Conservation (phyloP, 352 stramenopile species). For the Globisporangium orthogonon region DNA sequence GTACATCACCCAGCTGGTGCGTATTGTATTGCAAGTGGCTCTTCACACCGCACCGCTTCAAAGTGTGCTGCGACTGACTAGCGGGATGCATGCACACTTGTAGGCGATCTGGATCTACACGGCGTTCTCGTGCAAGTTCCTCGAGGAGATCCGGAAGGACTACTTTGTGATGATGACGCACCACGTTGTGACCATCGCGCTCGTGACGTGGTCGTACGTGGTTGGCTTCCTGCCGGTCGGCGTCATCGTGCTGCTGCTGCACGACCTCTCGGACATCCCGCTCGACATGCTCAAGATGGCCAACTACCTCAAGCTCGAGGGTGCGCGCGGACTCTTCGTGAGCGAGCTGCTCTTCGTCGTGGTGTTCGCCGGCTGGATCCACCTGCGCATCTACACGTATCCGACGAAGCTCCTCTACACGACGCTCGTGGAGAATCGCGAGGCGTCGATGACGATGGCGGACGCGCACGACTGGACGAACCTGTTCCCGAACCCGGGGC, state of each 20-base stretch:
- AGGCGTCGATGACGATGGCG: slow-evolving; percentile 66
- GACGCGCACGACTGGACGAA: slow-evolving; percentile 66
- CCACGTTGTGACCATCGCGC: slow-evolving; percentile 81
- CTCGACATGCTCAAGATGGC: slow-evolving; percentile 87
- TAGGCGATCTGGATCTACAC: slow-evolving; percentile 89
- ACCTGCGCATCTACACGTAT: slow-evolving; percentile 86
- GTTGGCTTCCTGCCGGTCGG: slow-evolving; percentile 79
- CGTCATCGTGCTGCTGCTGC: slow-evolving; percentile 77
- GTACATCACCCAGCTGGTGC: slow-evolving; percentile 79
- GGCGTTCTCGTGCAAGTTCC: slow-evolving; percentile 85
- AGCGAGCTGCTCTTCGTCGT: slow-evolving; percentile 71
- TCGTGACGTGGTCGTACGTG: slow-evolving; percentile 81
- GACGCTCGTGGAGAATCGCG: slow-evolving; percentile 62
- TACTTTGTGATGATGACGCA: slow-evolving; percentile 90
- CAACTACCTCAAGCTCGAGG: slow-evolving; percentile 88
- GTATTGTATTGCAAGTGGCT: not conserved
- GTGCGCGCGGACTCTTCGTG: slow-evolving; percentile 53
- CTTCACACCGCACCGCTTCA: too few relatives aligned
- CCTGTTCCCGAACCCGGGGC: slow-evolving; percentile 57
- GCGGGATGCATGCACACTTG: not conserved
- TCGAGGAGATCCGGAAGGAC: slow-evolving; percentile 86
- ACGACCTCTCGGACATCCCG: slow-evolving; percentile 86
- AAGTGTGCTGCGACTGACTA: not conserved
- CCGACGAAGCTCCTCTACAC: slow-evolving; percentile 77
- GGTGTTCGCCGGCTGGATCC: slow-evolving; percentile 65